Conservation (phyloP, 2,329 filamentous ascomycete species). For the Botrytis galanthina region DNA sequence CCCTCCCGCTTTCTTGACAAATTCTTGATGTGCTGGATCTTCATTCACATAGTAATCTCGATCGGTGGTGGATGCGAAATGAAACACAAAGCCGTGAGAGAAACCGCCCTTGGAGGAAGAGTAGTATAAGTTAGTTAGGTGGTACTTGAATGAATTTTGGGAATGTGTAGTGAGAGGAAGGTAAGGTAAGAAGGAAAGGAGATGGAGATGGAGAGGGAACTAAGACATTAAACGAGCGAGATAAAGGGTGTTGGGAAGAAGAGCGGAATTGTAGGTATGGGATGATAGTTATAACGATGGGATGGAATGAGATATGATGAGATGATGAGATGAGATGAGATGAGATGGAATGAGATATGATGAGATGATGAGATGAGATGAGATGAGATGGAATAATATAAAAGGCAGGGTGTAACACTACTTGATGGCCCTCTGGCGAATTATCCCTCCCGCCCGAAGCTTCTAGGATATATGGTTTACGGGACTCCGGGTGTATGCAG, state of each 20-base stretch:
- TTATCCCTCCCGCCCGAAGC: slow-evolving; percentile 60
- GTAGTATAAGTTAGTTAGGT: neutral
- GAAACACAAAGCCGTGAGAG: slow-evolving; percentile 67
- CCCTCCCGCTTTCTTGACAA: slow-evolving; percentile 50
- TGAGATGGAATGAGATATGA: neutral
- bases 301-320: no score
- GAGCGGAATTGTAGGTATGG: neutral
- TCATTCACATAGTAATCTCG: slow-evolving; percentile 65
- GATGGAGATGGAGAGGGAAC: neutral
- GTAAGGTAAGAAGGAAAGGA: neutral
- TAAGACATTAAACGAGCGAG: neutral
- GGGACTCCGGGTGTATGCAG: slow-evolving; percentile 58
- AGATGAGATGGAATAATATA: neutral
- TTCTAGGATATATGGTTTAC: slow-evolving; percentile 59
- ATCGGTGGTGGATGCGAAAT: slow-evolving; percentile 63
- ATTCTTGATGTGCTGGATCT: slow-evolving; percentile 62
- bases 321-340: neutral
- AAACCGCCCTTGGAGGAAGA: slow-evolving; percentile 52
- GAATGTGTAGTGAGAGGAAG: neutral
- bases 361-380: neutral
- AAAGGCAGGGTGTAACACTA: slow-evolving; percentile 39
- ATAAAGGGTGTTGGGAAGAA: neutral
- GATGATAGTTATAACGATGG: neutral
- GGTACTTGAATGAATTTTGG: neutral
- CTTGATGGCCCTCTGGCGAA: slow-evolving; percentile 59